phyloP scores from a whole-genome alignment of 2,329 filamentous ascomycete species.

The Aspergillus latus region DNA sequence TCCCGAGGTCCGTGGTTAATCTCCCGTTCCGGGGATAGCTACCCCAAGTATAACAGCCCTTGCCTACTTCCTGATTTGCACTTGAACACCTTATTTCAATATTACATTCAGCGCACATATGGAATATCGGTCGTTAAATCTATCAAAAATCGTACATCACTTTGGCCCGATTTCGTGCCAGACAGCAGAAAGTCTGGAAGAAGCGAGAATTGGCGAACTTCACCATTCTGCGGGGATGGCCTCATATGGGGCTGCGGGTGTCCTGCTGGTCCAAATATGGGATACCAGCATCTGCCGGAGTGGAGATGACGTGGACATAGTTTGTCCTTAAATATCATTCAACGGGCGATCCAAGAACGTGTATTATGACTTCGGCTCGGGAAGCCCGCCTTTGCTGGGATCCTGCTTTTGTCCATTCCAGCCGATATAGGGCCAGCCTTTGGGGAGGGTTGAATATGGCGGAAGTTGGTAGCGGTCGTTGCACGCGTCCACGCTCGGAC shows the following conservation, averaged over 20 bases:
- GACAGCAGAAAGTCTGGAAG: background rate
- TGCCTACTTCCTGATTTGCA: background rate
- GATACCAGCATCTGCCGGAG: background rate
- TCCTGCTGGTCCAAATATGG: background rate
- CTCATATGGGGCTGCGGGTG: background rate
- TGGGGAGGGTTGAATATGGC: constrained; percentile 56
- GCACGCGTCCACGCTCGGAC: constrained; percentile 48
- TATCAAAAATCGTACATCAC: background rate
- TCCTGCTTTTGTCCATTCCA: constrained; percentile 48
- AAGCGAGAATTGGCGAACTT: background rate
- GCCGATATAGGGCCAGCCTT: constrained; percentile 61
- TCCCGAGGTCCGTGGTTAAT: background rate
- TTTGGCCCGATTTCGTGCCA: background rate
- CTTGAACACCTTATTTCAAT: background rate
- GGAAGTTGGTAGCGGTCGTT: constrained; percentile 60
- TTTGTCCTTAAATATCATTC: background rate
- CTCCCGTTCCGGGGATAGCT: background rate
- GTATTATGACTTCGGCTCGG: constrained; percentile 27
- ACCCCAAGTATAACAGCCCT: background rate
- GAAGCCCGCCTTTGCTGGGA: constrained; percentile 30
- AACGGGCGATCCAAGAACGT: no score
- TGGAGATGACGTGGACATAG: background rate
- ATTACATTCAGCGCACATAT: background rate
- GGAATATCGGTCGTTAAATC: constrained; percentile 2
- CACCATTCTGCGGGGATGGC: background rate